A percentile compares a stretch with the other conserved stretches of the same genome.
Evolutionary conservation across 352 stramenopile species (phyloP).

Genomic region (Phytophthora chlamydospora): DNA sequence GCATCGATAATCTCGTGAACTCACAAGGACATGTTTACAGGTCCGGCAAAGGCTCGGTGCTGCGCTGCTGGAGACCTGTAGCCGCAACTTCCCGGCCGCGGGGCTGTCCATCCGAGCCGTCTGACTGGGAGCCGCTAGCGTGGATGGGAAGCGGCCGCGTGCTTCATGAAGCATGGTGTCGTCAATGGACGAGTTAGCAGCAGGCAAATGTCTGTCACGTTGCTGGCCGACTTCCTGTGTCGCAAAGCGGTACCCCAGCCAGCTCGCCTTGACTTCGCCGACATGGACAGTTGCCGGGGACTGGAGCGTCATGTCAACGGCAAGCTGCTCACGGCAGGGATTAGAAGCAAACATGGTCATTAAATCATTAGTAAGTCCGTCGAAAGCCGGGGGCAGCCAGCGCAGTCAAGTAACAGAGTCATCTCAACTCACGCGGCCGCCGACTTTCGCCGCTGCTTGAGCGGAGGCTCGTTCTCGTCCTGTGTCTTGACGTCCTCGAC

Average conservation of each 20-base stretch:
- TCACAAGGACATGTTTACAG: neutral
- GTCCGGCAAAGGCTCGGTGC: conserved; percentile 1
- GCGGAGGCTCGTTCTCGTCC: conserved; percentile 17
- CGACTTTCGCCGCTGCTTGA: conserved; percentile 35
- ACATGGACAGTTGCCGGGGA: conserved; percentile 1
- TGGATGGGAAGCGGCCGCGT: neutral
- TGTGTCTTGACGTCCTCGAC: conserved; percentile 8
- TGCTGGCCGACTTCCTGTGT: conserved; percentile 20
- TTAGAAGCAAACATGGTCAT: conserved; percentile 24
- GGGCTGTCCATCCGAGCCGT: conserved; percentile 35
- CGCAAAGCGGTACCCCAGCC: conserved; percentile 8
- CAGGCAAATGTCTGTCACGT: conserved; percentile 11
- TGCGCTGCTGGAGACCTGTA: conserved; percentile 18
- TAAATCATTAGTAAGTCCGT: conserved; percentile 35
- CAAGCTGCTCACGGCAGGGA: neutral
- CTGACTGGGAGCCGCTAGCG: conserved; percentile 6
- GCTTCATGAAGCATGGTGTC: too few relatives aligned
- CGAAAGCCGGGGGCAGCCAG: neutral
- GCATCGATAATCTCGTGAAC: too few relatives aligned
- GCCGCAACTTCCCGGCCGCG: neutral
- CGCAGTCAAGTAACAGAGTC: conserved; percentile 6
- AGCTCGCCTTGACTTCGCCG: conserved; percentile 2
- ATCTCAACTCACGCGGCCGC: conserved; percentile 19
- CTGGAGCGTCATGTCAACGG: neutral
- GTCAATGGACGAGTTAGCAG: too few relatives aligned